Conservation (phyloP, 306 rosid species). For the Pyrus bretschneideri region DNA sequence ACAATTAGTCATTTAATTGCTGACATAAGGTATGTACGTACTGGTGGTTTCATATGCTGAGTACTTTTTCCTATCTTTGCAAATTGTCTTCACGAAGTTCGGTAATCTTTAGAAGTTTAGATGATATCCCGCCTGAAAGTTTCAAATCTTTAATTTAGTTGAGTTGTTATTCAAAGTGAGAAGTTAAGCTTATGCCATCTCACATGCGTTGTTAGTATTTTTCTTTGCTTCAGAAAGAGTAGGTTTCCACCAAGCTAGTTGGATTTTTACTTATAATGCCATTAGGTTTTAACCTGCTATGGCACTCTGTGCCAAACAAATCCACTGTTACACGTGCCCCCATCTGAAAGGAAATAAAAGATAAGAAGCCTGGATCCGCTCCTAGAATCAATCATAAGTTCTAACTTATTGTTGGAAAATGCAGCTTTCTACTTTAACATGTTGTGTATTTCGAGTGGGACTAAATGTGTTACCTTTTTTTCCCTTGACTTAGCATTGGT, state of each 20-base stretch:
- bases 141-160: not conserved
- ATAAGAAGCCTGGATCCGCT: not conserved
- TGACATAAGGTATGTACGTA: not conserved
- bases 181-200: not conserved
- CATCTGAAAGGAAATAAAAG: not conserved
- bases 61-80: not conserved
- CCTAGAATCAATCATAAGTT: not conserved
- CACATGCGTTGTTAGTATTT: not conserved
- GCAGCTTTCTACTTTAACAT: not conserved
- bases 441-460: not conserved
- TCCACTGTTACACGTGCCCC: not conserved
- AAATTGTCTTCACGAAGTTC: not conserved
- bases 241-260: not conserved
- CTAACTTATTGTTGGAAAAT: not conserved
- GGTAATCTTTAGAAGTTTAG: not conserved
- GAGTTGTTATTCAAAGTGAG: not conserved
- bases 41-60: not conserved
- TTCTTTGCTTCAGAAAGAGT: not conserved
- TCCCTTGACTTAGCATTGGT: constrained; percentile 58
- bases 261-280: not conserved
- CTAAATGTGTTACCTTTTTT: constrained; percentile 1
- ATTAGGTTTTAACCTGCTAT: not conserved
- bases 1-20: not conserved
- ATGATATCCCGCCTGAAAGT: not conserved
- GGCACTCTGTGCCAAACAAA: not conserved